These are phyloP conservation scores for Metschnikowia dekortorum DNA, from an alignment of 805 yeast species.

Conservation along the genomic window DNA sequence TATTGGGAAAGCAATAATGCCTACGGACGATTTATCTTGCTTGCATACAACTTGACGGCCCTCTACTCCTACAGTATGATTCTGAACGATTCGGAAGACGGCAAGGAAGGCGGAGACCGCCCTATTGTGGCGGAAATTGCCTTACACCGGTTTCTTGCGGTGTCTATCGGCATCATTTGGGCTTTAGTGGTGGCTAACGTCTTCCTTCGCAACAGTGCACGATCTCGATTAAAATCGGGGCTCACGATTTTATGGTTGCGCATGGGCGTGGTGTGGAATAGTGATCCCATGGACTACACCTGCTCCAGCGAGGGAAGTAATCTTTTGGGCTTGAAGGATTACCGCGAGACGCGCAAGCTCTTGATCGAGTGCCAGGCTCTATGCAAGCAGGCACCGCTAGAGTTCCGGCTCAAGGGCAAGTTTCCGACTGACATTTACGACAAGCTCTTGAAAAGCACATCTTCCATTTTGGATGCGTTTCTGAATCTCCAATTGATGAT, in stretches of 20 bases:
- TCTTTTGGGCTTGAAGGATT: constrained; percentile 42
- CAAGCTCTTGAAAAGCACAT: constrained; percentile 50
- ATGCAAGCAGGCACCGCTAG: constrained; percentile 69
- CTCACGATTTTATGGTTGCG: constrained; percentile 70
- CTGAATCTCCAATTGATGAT: constrained; percentile 71
- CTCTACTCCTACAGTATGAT: constrained; percentile 69
- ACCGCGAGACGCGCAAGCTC: constrained; percentile 46
- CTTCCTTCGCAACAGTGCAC: constrained; percentile 72
- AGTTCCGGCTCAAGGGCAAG: constrained; percentile 67
- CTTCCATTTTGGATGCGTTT: constrained; percentile 65
- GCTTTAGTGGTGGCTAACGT: constrained; percentile 65
- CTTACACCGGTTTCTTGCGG: constrained; percentile 70
- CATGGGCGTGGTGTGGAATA: constrained; percentile 76
- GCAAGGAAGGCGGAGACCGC: constrained; percentile 63
- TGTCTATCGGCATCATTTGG: constrained; percentile 70
- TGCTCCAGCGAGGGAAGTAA: constrained; percentile 16
- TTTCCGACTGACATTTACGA: constrained; percentile 56
- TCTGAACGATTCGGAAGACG: constrained; percentile 51
- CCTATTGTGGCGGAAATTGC: constrained; percentile 75
- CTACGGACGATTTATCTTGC: constrained; percentile 63
- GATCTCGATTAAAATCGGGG: constrained; percentile 61
- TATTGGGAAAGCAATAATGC: constrained; percentile 62
- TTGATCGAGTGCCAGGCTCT: constrained; percentile 58
- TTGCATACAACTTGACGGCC: constrained; percentile 76
- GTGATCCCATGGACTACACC: constrained; percentile 59